Conservation (phyloP, 805 yeast species). For the Komagataella populi region DNA sequence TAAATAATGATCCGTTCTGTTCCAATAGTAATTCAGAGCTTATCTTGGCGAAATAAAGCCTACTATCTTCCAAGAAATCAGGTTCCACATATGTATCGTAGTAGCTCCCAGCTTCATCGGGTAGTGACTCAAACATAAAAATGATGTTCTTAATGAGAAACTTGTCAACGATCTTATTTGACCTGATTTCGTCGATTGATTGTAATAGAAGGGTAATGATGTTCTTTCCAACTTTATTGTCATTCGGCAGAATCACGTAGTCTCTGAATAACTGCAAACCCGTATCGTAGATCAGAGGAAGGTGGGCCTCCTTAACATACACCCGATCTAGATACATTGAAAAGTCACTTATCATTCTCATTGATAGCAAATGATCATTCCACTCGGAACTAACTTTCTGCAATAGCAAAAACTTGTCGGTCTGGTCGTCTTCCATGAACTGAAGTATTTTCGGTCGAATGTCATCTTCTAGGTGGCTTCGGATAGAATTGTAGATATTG, state of each 20-base stretch:
- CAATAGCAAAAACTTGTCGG: slow-evolving; percentile 15
- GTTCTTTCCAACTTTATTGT: slow-evolving; percentile 34
- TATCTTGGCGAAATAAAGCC: slow-evolving; percentile 35
- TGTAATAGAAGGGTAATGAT: slow-evolving; percentile 35
- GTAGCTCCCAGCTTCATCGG: slow-evolving; percentile 33
- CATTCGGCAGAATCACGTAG: slow-evolving; percentile 35
- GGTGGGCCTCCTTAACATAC: slow-evolving; percentile 54
- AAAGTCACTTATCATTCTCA: slow-evolving; percentile 74
- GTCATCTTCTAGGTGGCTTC: slow-evolving; percentile 26
- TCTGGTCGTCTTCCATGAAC: slow-evolving; percentile 6
- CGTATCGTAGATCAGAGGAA: slow-evolving; percentile 55
- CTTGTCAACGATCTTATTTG: slow-evolving; percentile 40
- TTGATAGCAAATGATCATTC: slow-evolving; percentile 59
- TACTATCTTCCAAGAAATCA: slow-evolving; percentile 37
- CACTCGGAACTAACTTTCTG: slow-evolving; percentile 31
- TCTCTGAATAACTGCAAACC: slow-evolving; percentile 60
- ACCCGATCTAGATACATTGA: slow-evolving; percentile 81
- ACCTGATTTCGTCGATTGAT: slow-evolving; percentile 42
- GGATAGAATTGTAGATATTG: slow-evolving; percentile 36
- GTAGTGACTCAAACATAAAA: slow-evolving; percentile 57
- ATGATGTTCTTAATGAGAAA: slow-evolving; percentile 47
- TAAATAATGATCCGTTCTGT: slow-evolving; percentile 38
- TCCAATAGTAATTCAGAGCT: slow-evolving; percentile 28
- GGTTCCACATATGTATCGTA: slow-evolving; percentile 61
- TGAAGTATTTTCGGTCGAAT: slow-evolving; percentile 8